Evolutionary conservation across 441 rosid species (phyloP), one percentile per base, ranked within the genome.

Genomic region (Erodium chrysanthum): DNA sequence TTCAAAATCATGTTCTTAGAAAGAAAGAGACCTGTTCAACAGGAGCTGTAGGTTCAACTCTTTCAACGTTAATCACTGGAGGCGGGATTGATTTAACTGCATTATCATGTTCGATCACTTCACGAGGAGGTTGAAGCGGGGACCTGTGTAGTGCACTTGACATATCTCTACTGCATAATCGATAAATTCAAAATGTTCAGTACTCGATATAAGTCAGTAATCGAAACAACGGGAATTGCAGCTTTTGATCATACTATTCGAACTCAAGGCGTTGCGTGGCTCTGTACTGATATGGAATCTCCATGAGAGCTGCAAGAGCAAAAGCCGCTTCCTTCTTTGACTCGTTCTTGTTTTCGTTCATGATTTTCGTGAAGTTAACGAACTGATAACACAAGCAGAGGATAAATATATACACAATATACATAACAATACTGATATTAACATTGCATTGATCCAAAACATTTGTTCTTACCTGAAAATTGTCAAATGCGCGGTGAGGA

Each of bases 221-320:
- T 63, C 42, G n/a, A 33, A 21, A 68, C 5, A 54, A n/a, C n/a
- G n/a, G n/a, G n/a, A n/a, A n/a, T n/a, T n/a, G n/a, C 9, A 42
- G 33, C 61, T 61, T 58, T 29, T 15, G 66, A 21, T 46, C 80
- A 75, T 75, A 81, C 88, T 70, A 68, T 60, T 67, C 61, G 69
- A 31, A 70, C 70, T 71, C 70, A 72, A 93, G 88, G 67, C 70
- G 75, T 70, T 81, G 85, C 27, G 95, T 83, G 21, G 97, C 97
- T 77, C 83, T 85, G 79, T 85, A 93, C 74, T 93, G 98, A 73
- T 72, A 66, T 0, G 98, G 97, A 50, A 93, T 85, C 80, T 93
- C 98, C 98, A 93, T 90, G 42, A 93, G 92, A 66, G 97, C 97
- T 64, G 91, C 91, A 40, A 93, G 97, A 59, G 98, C 98, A 62